Conservation (phyloP, 495 filamentous ascomycete species). For the Aspergillus campestris region DNA sequence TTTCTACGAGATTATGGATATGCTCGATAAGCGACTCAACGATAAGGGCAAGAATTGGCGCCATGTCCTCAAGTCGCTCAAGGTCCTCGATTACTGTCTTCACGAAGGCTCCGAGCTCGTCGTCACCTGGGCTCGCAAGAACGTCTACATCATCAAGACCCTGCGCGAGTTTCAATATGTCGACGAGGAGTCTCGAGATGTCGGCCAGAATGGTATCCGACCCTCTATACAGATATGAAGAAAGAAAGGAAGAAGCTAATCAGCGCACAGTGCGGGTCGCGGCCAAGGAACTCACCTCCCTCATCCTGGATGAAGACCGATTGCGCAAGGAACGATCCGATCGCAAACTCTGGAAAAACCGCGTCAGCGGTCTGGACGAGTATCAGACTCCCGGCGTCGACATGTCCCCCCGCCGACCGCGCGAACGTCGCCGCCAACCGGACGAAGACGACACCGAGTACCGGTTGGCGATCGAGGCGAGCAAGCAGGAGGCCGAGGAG, state of each 20-base stretch:
- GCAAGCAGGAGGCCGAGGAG: slow-evolving; percentile 91
- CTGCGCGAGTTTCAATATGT: slow-evolving; percentile 92
- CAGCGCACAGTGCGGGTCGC: slow-evolving; percentile 70
- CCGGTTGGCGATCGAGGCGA: slow-evolving; percentile 86
- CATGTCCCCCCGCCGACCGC: slow-evolving; percentile 27
- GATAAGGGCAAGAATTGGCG: slow-evolving; percentile 99
- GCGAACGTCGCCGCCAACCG: slow-evolving; percentile 32
- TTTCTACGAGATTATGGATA: slow-evolving; percentile 99
- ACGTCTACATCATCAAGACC: slow-evolving; percentile 98
- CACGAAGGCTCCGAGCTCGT: slow-evolving; percentile 96
- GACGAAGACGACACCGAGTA: slow-evolving; percentile 90
- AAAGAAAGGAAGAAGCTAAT: slow-evolving; percentile 11
- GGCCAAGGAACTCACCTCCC: slow-evolving; percentile 90
- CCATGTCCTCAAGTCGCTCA: slow-evolving; percentile 94
- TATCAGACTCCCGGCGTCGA: slow-evolving; percentile 28
- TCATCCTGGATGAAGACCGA: slow-evolving; percentile 91
- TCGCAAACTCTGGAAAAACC: slow-evolving; percentile 92
- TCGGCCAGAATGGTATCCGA: slow-evolving; percentile 81
- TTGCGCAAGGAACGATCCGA: slow-evolving; percentile 85
- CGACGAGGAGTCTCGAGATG: slow-evolving; percentile 89
- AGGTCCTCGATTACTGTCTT: slow-evolving; percentile 95
- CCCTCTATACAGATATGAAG: not conserved
- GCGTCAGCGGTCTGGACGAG: slow-evolving; percentile 89
- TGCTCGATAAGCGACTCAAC: slow-evolving; percentile 97
- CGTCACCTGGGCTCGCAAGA: slow-evolving; percentile 96